Evolutionary conservation across 2,329 filamentous ascomycete species (phyloP).

Genomic region (Talaromyces funiculosus): DNA sequence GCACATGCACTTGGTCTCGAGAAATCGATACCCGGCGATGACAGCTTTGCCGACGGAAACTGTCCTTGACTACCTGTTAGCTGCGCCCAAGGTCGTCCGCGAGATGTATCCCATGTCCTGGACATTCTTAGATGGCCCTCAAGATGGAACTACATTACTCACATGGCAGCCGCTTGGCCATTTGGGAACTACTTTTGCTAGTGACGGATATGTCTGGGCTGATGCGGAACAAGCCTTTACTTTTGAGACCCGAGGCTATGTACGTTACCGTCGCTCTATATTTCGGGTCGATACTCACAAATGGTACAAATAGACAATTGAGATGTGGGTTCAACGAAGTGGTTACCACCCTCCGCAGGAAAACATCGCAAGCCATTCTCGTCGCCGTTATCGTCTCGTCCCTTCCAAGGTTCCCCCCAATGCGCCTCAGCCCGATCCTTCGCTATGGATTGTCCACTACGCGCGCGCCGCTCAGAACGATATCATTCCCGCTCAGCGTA

Average conservation of each 20-base stretch:
- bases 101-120: slow-evolving; percentile 84
- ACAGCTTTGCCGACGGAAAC: slow-evolving; percentile 67
- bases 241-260: slow-evolving; percentile 65
- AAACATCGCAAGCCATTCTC: slow-evolving; percentile 66
- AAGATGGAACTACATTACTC: slow-evolving; percentile 74
- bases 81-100: slow-evolving; percentile 78
- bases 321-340: slow-evolving; percentile 75
- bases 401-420: slow-evolving; percentile 65
- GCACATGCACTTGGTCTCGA: slow-evolving; percentile 85
- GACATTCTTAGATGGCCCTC: slow-evolving; percentile 80
- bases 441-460: slow-evolving; percentile 89
- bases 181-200: slow-evolving; percentile 69
- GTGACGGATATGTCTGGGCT: slow-evolving; percentile 88
- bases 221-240: slow-evolving; percentile 72
- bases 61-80: slow-evolving; percentile 75
- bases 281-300: slow-evolving; percentile 9
- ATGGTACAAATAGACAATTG: slow-evolving; percentile 61
- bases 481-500: slow-evolving; percentile 60
- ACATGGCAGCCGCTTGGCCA: slow-evolving; percentile 80
- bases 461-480: slow-evolving; percentile 68
- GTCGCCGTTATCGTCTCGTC: slow-evolving; percentile 78
- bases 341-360: slow-evolving; percentile 73
- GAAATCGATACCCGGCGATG: slow-evolving; percentile 70
- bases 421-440: slow-evolving; percentile 67
- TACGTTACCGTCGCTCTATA: slow-evolving; percentile 34